Base-by-base conservation (phyloP, 1,139 yeast genomes). In the Meyerozyma smithsonii region DNA sequence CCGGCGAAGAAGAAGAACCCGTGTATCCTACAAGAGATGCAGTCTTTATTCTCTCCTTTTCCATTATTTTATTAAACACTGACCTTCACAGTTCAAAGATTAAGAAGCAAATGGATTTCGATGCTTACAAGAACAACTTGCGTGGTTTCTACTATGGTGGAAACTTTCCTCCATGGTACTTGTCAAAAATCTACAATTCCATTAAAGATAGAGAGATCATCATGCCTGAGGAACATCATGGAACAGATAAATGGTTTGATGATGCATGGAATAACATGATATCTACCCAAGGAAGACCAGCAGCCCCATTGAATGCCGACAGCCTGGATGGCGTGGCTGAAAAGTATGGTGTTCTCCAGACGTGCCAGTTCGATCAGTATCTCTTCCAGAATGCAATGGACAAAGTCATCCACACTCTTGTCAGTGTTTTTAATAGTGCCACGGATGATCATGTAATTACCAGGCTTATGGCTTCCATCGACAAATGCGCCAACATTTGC, bases 201-300 rank as follows among this genome's bases (percentile, higher is more conserved):
- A 90, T 94, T 43, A 76, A 79, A 47, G 88, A 84, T 41, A 77
- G 86, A 39, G 99, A 94, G 61, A 92, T 92, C 46, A 88, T 94
- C 40, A 87, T 94, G 90, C 97, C 98, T 0, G 98, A 92, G 52
- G 99, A 94, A 56, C 97, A 90, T 53, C 89, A 84, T 54, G 89
- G 88, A 32, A 77, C 85, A 3, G 82, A 81, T 36, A 89, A 85
- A 54, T 84, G 96, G 81, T 92, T 90, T 62, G 97, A 90, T 56
- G 92, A 86, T 55, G 81, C 84, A 14, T 94, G 99, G 99, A 84
- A 85, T 52, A 85, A 86, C 46, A 64, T 88, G 48, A 77, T 90
- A 39, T 77, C 88, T 2, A 59, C 80, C 52, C 77, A 70, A 47
- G 54, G 54, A 8, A 16, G 34, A 17, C 34, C 20, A 17, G 44